phyloP scores from a whole-genome alignment of 345 rosid species.

The Euphorbia pulcherrima region DNA sequence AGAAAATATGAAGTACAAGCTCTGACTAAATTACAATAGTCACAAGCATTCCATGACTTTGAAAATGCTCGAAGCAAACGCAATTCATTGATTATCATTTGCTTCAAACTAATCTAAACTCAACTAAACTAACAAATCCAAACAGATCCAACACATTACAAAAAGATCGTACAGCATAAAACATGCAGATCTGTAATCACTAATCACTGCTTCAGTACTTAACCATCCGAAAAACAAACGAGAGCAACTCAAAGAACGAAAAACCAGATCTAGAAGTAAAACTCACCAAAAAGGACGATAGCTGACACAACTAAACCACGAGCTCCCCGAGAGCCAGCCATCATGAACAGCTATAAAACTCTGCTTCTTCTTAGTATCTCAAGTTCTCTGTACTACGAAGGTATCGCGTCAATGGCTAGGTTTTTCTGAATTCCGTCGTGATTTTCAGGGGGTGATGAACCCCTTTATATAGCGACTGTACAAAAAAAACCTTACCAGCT shows the following conservation, averaged over 20 bases:
- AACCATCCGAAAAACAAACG: neutral
- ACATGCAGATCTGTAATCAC: neutral
- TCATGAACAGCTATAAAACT: neutral
- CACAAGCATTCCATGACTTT: neutral
- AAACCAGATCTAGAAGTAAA: conserved; percentile 16
- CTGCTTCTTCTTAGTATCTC: neutral
- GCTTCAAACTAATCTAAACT: neutral
- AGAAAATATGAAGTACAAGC: no score
- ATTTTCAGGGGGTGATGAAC: neutral
- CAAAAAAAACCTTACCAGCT: neutral
- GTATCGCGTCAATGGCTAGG: neutral
- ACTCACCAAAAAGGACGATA: conserved; percentile 55
- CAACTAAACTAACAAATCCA: neutral
- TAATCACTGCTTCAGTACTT: no score
- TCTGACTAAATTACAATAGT: no score
- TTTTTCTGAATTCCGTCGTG: neutral
- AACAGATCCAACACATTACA: conserved; percentile 2
- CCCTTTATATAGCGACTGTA: neutral
- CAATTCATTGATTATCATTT: neutral
- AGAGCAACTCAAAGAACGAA: neutral
- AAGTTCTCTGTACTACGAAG: neutral
- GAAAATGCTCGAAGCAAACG: neutral
- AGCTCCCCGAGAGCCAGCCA: conserved; percentile 59
- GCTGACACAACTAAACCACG: conserved; percentile 44
- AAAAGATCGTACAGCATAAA: neutral